These are phyloP conservation scores for Astragalus glycyphyllos DNA, from an alignment of 306 rosid genomes.

Conservation along the genomic window DNA sequence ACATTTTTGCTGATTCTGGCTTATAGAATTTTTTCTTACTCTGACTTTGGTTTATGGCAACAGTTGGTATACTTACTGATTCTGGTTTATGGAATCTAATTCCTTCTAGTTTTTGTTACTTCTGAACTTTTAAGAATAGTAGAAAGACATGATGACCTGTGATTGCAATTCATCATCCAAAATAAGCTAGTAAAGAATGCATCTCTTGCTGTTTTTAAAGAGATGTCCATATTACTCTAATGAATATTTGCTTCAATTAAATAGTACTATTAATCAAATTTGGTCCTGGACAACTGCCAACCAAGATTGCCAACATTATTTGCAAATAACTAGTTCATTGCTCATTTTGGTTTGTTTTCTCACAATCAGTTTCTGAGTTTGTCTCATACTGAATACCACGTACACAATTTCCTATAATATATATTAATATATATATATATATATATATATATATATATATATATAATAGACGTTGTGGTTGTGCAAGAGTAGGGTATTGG, in stretches of 20 bases:
- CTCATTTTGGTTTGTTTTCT: neutral
- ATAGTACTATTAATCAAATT: neutral
- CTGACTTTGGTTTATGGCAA: too few species aligned
- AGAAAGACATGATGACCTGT: neutral
- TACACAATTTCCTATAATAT: too few species aligned
- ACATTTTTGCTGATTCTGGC: too few species aligned
- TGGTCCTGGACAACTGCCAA: neutral
- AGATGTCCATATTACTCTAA: neutral
- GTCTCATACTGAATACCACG: too few species aligned
- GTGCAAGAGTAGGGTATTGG: neutral
- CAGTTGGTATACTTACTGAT: too few species aligned
- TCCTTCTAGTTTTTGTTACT: too few species aligned
- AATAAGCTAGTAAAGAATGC: slow-evolving; percentile 11
- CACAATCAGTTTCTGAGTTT: neutral
- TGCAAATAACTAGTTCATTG: neutral
- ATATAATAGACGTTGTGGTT: neutral
- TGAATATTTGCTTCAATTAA: slow-evolving; percentile 10
- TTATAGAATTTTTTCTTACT: too few species aligned
- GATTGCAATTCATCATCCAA: neutral
- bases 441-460: too few species aligned
- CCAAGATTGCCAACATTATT: neutral
- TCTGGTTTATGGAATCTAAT: too few species aligned
- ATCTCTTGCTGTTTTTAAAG: slow-evolving; percentile 22
- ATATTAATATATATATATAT: too few species aligned
- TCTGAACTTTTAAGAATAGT: neutral